Base-by-base conservation (phyloP, 768 basidiomycete genomes). In the Daedaleopsis nitida region DNA sequence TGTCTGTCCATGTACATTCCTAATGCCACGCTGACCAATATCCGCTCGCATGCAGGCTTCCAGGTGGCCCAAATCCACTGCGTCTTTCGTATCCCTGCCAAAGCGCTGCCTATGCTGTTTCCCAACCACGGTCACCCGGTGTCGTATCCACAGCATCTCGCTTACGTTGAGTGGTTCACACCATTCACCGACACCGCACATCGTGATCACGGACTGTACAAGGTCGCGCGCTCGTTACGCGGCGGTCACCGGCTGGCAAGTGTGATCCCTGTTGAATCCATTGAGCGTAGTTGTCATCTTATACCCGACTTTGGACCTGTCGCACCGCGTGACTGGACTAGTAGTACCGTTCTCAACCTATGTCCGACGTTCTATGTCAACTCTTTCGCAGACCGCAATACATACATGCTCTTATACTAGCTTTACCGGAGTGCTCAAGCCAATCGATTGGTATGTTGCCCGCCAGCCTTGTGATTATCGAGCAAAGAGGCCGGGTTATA, bases 151-250 rank as follows among this genome's bases (percentile, higher is more conserved):
- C 11, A 24, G 21, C 66, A 73, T 62, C 57, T 76, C 0, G 74
- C 69, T 1, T 74, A 72, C 58, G 65, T 76, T 2, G 72, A 73
- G 54, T 73, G 71, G 71, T 75, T 73, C 52, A 59, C 70, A 6
- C 42, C 63, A 8, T 69, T 70, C 49, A 24, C 64, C 3, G 16
- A 23, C 5, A 60, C 69, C 14, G n/a, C n/a, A n/a, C 62, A 72
- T n/a, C 52, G 42, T 1, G 56, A 69, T 44, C 68, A 67, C 37
- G 51, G 56, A 6, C 14, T 77, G 45, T 76, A 70, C 58, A 69
- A 67, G 47, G 55, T 78, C 16, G 47, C 52, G 3, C 45, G 58
- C 13, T 35, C n/a, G 1, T 4, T 8, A 55, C 62, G 7, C 53
- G 59, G 27, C n/a, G 24, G 24, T 66, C 69, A n/a, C 1, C 47